Evolutionary conservation across 129 eudicot species (phyloP), one percentile per base, ranked within the genome.

Genomic region (Lactuca saligna): DNA sequence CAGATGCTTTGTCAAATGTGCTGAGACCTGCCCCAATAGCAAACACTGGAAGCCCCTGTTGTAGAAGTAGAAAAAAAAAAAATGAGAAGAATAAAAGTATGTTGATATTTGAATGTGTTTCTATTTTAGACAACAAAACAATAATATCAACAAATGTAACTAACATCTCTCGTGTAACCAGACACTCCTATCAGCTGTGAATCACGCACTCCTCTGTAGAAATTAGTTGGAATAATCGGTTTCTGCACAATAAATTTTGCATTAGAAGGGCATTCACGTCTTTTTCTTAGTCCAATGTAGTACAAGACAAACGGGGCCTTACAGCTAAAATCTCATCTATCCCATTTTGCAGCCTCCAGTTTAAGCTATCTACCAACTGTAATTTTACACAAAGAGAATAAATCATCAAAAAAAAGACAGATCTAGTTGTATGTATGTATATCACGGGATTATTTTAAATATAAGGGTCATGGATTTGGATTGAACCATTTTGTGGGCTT

Each of bases 161-260:
- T 69, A 66, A 86, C 92, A 89, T 87, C 93, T 69, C 82, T 68
- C 15, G 93, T 67, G 89, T 87, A 87, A 61, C 93, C 93, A 4
- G 93, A 87, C 65, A 87, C 60, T 68, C 93, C 93, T 72, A 87
- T 83, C 61, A 81, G 83, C 79, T 87, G 93, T 4, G 93, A 71
- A 73, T 87, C 93, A 68, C 89, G 93, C 59, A 87, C 85, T 63
- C 74, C 93, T 81, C 80, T 72, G 59, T 87, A 87, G 70, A 81
- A 76, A 72, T 87, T 86, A 16, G 67, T 20, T 44, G 90, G 90
- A 46, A 85, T 68, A 55, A 85, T 82, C 3, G 90, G 93, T 83
- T 87, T 87, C 93, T 87, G 87, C 73, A 49, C 4, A 79, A 60
- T 11, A 67, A 68, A 73, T 66, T 9, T 20, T 54, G 9, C 17